Evolutionary conservation across 192 early-diverging fungal genomes (phyloP).

Genomic region (Diversispora eburnea): DNA sequence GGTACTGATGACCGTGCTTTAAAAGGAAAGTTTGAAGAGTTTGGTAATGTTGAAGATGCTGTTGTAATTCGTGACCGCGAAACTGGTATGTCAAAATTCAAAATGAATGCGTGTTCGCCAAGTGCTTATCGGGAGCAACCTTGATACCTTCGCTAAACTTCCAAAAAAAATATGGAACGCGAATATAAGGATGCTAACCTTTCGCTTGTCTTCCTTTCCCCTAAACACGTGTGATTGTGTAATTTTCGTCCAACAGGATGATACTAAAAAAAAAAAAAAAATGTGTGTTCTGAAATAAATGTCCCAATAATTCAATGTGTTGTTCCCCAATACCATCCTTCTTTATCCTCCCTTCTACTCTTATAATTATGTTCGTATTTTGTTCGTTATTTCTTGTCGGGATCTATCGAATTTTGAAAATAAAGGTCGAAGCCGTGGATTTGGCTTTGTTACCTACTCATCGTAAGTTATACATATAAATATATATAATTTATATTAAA

Average conservation of each 20-base stretch:
- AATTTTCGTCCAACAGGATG: slow-evolving; percentile 12
- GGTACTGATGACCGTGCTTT: slow-evolving; percentile 60
- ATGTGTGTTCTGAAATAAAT: neutral
- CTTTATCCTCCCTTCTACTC: neutral
- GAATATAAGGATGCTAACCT: slow-evolving; percentile 23
- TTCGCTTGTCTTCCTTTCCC: slow-evolving; percentile 14
- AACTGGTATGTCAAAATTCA: slow-evolving; percentile 56
- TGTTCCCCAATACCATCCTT: neutral
- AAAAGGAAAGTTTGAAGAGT: slow-evolving; percentile 52
- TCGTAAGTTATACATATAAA: neutral
- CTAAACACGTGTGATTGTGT: slow-evolving; percentile 3
- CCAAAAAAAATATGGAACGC: slow-evolving; percentile 2
- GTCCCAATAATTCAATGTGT: slow-evolving; percentile 9
- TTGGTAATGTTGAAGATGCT: slow-evolving; percentile 61
- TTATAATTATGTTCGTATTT: slow-evolving; percentile 25
- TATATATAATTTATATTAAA: slow-evolving; percentile 47
- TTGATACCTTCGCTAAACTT: slow-evolving; percentile 7
- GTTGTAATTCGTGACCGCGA: slow-evolving; percentile 69
- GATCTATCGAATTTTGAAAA: neutral
- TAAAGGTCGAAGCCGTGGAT: slow-evolving; percentile 73
- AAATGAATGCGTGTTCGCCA: neutral
- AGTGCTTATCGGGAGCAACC: slow-evolving; percentile 4
- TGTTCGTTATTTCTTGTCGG: slow-evolving; percentile 6
- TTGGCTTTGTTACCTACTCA: slow-evolving; percentile 74
- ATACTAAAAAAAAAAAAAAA: neutral